phyloP scores from a whole-genome alignment of 169 alveolate genomes.

The Eimeria brunetti region DNA sequence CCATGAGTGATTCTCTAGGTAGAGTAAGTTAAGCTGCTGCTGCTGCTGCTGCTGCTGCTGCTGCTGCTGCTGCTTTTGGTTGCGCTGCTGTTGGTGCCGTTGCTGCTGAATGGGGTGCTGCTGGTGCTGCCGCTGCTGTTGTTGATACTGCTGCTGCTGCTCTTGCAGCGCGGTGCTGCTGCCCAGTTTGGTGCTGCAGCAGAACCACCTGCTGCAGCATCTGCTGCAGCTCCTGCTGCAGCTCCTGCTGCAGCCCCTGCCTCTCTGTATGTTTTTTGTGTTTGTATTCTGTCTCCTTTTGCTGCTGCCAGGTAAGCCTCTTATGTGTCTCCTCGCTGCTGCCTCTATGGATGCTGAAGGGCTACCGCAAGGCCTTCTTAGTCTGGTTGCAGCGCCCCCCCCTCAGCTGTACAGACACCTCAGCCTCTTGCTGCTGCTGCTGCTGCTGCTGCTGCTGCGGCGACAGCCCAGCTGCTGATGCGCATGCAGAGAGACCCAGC shows the following conservation, averaged over 20 bases:
- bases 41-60: constrained; percentile 36
- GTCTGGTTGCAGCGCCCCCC: neutral
- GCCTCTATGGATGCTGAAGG: constrained; percentile 8
- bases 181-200: neutral
- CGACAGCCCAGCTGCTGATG: no score
- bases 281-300: no score
- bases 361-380: neutral
- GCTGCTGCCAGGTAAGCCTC: neutral
- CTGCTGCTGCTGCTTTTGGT: neutral
- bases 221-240: neutral
- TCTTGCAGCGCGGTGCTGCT: neutral
- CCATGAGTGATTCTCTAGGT: neutral
- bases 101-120: no score
- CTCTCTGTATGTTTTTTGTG: no score
- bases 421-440: constrained; percentile 20
- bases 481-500: neutral
- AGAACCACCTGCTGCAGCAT: neutral
- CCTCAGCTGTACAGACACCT: neutral
- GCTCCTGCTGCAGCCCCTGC: neutral
- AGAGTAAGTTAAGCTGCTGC: neutral
- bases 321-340: neutral
- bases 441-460: no score
- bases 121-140: neutral
- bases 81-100: no score
- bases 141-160: neutral